Base-by-base conservation (phyloP, 768 basidiomycete species). In the Lepiota brunneoincarnata region DNA sequence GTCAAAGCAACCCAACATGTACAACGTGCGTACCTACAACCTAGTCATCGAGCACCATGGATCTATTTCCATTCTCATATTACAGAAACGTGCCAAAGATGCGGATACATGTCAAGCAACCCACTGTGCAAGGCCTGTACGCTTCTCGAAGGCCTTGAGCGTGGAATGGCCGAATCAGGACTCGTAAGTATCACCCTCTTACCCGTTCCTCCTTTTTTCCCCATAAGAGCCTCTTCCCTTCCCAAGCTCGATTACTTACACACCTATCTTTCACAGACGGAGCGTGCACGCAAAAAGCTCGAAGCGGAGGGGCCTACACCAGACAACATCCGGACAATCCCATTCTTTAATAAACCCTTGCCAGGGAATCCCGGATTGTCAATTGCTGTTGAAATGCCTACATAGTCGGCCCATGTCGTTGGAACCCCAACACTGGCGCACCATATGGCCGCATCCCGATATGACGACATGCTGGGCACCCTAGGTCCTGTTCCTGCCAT, bases 81-180 rank as follows among this genome's bases (percentile, higher is more conserved):
- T 56, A 20, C 65, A 98, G 94, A 92, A 73, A 93, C 84, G 14
- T 99, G 97, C 66, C 77, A 84, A 62, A 79, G 93, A 43, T 99
- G 97, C 61, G 94, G 94, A 2, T 95, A 95, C 67, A 95, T 98
- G 77, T 90, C 94, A 2, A 95, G 92, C 57, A 97, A 98, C 60
- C 86, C 89, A n/a, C 72, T 99, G n/a, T 95, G 93, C 66, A 95
- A 95, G 67, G 95, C 94, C 1, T 97, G 95, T 58, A 90, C 87
- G 0, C 73, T 98, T 4, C 75, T 98, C 0, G 92, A 98, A 69
- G 92, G 94, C 6, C 75, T 98, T 14, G 93, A 97, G 67, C 79
- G 90, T 37, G 93, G 94, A 12, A 79, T 91, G 73, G 86, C 78
- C 4, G 72, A 67, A 57, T 76, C 81, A 36, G 81, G 77, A 38